A percentile compares a stretch with the other conserved stretches of the same genome.
phyloP scores from a whole-genome alignment of 1,284 basidiomycete genomes.

The Stygiomarasmius scandens region DNA sequence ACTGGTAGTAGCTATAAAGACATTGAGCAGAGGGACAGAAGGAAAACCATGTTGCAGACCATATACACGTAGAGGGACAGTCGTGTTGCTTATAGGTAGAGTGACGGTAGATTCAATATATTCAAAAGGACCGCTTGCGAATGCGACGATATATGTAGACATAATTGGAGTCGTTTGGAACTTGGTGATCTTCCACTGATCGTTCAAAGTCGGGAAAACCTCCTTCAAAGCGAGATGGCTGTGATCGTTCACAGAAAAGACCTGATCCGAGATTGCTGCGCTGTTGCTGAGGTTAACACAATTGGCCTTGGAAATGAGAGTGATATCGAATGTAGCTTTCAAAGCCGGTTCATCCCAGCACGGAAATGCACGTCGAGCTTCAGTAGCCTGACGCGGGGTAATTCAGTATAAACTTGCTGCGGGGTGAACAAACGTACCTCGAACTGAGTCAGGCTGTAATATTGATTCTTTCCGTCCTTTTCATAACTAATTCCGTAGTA shows the following conservation, averaged over 20 bases:
- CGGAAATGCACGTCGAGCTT: slow-evolving; percentile 84
- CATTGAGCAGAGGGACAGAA: slow-evolving; percentile 1
- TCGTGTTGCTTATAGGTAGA: slow-evolving; percentile 83
- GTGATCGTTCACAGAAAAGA: slow-evolving; percentile 36
- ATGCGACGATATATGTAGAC: slow-evolving; percentile 92
- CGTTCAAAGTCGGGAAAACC: slow-evolving; percentile 41
- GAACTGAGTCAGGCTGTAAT: slow-evolving; percentile 85
- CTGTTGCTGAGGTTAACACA: slow-evolving; percentile 88
- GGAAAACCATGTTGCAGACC: slow-evolving; percentile 39
- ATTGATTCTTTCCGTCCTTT: slow-evolving; percentile 56
- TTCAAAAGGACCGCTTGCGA: slow-evolving; percentile 84
- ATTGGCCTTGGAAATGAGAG: slow-evolving; percentile 81
- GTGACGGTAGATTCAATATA: slow-evolving; percentile 77
- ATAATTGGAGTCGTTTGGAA: slow-evolving; percentile 82
- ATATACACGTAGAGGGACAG: slow-evolving; percentile 85
- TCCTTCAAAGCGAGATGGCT: slow-evolving; percentile 36
- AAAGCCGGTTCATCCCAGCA: slow-evolving; percentile 94
- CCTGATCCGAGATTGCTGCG: slow-evolving; percentile 64
- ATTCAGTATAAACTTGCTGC: no score
- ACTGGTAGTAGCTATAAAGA: slow-evolving; percentile 74
- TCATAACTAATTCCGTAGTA: slow-evolving; percentile 69
- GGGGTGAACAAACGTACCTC: slow-evolving; percentile 45
- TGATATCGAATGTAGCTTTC: slow-evolving; percentile 86
- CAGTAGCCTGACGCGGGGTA: slow-evolving; percentile 70
- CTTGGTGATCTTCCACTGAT: slow-evolving; percentile 80